These are phyloP conservation scores for Evansstolkia leycettana DNA, from an alignment of 495 filamentous ascomycete genomes.

Conservation along the genomic window DNA sequence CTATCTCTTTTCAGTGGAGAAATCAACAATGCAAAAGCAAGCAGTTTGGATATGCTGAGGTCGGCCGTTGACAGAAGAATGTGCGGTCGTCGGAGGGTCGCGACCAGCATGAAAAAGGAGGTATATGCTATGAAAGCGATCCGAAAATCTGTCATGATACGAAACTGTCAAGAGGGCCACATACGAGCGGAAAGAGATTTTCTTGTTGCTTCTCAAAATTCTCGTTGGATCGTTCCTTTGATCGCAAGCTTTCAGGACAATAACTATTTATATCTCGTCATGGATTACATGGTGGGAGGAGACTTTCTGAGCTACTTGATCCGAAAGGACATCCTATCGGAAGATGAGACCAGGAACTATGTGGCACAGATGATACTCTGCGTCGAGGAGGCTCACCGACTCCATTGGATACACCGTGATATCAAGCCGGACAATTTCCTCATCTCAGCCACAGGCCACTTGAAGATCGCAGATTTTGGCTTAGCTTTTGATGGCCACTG, in stretches of 20 bases:
- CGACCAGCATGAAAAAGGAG: conserved; percentile 31
- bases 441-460: conserved; percentile 72
- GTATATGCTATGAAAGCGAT: conserved; percentile 97
- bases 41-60: conserved; percentile 7
- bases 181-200: conserved; percentile 86
- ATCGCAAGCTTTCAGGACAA: conserved; percentile 82
- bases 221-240: conserved; percentile 77
- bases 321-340: conserved; percentile 65
- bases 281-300: conserved; percentile 96
- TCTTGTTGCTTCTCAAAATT: conserved; percentile 70
- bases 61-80: conserved; percentile 16
- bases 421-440: conserved; percentile 96
- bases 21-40: not conserved
- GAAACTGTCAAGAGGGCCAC: conserved; percentile 83
- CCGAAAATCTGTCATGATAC: conserved; percentile 80
- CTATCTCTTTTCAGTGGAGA: not conserved
- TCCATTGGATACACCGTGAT: conserved; percentile 86
- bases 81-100: conserved; percentile 12
- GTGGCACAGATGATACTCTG: conserved; percentile 91
- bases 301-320: conserved; percentile 83
- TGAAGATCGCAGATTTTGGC: conserved; percentile 94
- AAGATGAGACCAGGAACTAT: conserved; percentile 72
- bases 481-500: conserved; percentile 91
- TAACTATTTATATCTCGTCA: conserved; percentile 75
- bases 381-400: conserved; percentile 80